Conservation (phyloP, 306 rosid genomes). For the Prosopis cineraria region DNA sequence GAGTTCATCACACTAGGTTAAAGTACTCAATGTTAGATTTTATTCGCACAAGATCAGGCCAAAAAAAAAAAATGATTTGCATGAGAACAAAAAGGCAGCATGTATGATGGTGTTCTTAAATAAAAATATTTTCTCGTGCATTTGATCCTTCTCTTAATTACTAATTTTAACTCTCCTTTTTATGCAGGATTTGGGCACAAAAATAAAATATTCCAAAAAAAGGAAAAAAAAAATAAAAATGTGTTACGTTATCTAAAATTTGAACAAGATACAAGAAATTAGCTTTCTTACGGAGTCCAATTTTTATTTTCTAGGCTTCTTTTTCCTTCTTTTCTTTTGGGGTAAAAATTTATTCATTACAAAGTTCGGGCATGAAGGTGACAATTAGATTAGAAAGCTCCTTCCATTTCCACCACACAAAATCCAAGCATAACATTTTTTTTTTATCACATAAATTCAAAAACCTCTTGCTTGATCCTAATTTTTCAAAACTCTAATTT, state of each 20-base stretch:
- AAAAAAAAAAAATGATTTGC: neutral
- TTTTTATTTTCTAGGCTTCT: neutral
- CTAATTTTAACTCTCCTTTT: neutral
- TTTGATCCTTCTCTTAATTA: neutral
- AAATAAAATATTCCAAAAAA: neutral
- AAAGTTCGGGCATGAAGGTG: neutral
- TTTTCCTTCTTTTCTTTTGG: neutral
- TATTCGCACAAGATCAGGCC: neutral
- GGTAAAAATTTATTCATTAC: neutral
- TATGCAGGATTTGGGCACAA: neutral
- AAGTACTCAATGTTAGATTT: neutral
- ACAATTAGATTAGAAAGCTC: neutral
- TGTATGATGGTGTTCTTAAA: neutral
- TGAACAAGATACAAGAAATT: neutral
- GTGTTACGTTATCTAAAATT: neutral
- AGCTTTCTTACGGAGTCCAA: neutral
- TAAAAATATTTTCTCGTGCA: neutral
- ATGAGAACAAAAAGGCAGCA: neutral
- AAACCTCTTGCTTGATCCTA: neutral
- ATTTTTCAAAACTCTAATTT: neutral
- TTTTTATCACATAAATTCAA: neutral
- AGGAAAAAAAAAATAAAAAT: neutral
- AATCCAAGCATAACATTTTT: neutral
- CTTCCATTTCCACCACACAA: neutral
- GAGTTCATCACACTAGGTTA: conserved; percentile 66